phyloP scores from a whole-genome alignment of 345 rosid genomes.

The Jatropha curcas region DNA sequence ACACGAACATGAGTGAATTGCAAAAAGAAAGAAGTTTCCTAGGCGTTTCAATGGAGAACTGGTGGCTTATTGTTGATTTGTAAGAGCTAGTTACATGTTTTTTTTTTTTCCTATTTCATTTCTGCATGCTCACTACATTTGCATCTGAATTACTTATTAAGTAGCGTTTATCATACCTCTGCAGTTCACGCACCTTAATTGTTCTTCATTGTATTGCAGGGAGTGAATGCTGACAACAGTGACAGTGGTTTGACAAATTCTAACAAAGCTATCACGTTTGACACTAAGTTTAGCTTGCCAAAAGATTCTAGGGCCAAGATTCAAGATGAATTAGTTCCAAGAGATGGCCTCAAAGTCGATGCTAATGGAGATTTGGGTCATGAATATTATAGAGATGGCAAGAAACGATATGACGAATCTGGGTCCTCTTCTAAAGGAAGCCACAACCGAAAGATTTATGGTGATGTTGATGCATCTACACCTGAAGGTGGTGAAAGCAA shows the following conservation, averaged over 20 bases:
- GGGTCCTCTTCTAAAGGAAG: constrained; percentile 35
- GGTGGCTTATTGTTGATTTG: constrained; percentile 76
- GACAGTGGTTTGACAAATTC: constrained; percentile 9
- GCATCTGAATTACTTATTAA: not conserved
- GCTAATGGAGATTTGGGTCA: constrained; percentile 40
- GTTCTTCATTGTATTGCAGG: constrained; percentile 38
- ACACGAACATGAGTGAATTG: constrained; percentile 49
- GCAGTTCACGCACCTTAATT: constrained; percentile 18
- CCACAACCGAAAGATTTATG: constrained; percentile 37
- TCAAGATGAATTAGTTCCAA: constrained; percentile 21
- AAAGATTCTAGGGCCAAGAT: constrained; percentile 15
- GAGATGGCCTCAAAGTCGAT: constrained; percentile 21
- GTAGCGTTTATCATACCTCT: constrained; percentile 7
- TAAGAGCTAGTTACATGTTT: constrained; percentile 66
- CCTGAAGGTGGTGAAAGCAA: constrained; percentile 31
- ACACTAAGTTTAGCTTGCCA: constrained; percentile 12
- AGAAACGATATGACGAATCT: constrained; percentile 20
- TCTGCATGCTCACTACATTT: constrained; percentile 19
- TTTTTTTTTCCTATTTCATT: not conserved
- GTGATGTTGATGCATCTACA: constrained; percentile 25
- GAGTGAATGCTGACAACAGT: constrained; percentile 17
- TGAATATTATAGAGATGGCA: constrained; percentile 28
- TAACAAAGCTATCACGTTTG: not conserved
- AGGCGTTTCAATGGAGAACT: constrained; percentile 70
- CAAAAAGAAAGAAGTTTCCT: constrained; percentile 52